Evolutionary conservation across 1,139 yeast species (phyloP), one percentile per base, ranked within the genome.

Genomic region (Blastobotrys elegans): DNA sequence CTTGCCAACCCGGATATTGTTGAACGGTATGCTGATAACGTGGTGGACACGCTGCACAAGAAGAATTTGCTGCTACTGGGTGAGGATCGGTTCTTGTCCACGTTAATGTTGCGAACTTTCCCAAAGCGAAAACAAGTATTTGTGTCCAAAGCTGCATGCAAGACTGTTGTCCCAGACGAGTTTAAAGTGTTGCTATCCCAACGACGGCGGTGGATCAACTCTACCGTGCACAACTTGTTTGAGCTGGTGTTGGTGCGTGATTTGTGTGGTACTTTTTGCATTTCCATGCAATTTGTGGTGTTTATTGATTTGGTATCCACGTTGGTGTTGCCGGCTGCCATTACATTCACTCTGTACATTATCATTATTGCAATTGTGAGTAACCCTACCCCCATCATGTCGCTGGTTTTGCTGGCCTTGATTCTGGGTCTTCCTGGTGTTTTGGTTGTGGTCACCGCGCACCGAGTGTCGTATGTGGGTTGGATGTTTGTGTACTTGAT

Each of bases 371-470:
- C 96, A 3, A 80, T 85, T 54, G 76, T 84, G 20, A 77, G 88
- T 14, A 72, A 64, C 18, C 95, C 95, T 26, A 84, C 94, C 0
- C 96, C 97, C 1, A 64, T 82, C 31, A 58, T 88, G 67, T 82
- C 96, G 0, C 75, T 89, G 60, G 74, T 84, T 33, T 74, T 89
- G 58, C 77, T 89, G 67, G 92, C 75, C 1, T 65, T 88, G 51
- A 82, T 89, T 53, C 78, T 92, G 59, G 98, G 98, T 48, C 72
- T 92, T 46, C 98, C 98, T 0, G 97, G 95, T 50, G 63, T 84
- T 27, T 71, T 92, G 56, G 87, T 92, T 62, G 83, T 90, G n/a
- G 74, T 92, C 10, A 92, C 97, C 0, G 94, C 94, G 2, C 80
- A 95, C 4, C 79, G 90, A 47, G 69, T 77, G 61, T 78, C 84